Base-by-base conservation (phyloP, 176 grass and related monocot genomes). In the Poa pratensis region DNA sequence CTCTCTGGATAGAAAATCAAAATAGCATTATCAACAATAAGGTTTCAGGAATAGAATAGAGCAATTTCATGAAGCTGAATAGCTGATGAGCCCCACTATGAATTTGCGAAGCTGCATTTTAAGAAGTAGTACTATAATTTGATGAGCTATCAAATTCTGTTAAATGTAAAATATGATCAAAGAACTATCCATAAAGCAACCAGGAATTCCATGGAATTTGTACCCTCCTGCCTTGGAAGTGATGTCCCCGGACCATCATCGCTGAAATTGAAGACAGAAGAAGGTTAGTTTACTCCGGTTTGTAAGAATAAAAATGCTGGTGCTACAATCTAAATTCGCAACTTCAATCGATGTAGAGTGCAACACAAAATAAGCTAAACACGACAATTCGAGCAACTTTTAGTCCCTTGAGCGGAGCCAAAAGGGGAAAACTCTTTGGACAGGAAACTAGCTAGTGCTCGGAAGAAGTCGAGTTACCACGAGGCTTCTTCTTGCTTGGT, bases 171-270 rank as follows among this genome's bases (percentile, higher is more conserved):
- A 28, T 65, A 65, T 65, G 62, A 65, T 32, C 62, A 32, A 89
- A n/a, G 27, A 7, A 52, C 0, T 60, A 63, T 27, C 16, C 22
- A 76, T 9, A 80, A 80, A 79, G 49, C 15, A 80, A 54, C 14
- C 18, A 64, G 64, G 62, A 87, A 17, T 27, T 73, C 22, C 23
- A 65, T 3, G 8, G 73, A 64, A 58, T 26, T 9, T 14, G 76
- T 94, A 98, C 93, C 96, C 89, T 94, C 85, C 42, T 94, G 82
- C 45, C 71, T 90, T 70, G 91, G 93, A n/a, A 95, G 62, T n/a
- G 93, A 98, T 0, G 89, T 95, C 17, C 84, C 87, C 20, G 81
- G 77, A 28, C 57, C 85, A 67, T 92, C 86, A 86, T 90, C 87
- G 63, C 92, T 98, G 87, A 75, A 88, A 84, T 54, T 22, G 48